These are phyloP conservation scores for Sclerotinia nivalis DNA, from an alignment of 2,329 filamentous ascomycete species.

Conservation along the genomic window DNA sequence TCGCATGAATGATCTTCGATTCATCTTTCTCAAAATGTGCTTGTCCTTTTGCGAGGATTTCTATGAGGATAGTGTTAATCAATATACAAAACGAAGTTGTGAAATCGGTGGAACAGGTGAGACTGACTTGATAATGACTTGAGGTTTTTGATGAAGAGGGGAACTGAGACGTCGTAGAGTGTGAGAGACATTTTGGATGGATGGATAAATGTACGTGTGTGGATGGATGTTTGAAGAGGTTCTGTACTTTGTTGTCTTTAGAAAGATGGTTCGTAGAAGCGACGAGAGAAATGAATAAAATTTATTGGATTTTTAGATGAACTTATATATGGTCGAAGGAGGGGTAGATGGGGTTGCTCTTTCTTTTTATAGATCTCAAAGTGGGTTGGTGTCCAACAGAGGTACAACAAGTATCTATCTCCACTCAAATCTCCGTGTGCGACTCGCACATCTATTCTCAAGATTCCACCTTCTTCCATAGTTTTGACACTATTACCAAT, in stretches of 20 bases:
- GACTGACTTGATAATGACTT: constrained; percentile 14
- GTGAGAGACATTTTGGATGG: constrained; percentile 15
- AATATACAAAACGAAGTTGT: background rate
- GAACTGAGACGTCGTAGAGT: constrained; percentile 14
- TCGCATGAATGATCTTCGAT: constrained; percentile 36
- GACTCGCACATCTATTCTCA: background rate
- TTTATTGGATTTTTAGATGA: background rate
- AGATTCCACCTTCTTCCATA: constrained; percentile 1
- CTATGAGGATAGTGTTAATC: background rate
- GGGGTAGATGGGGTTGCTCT: background rate
- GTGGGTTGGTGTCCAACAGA: background rate
- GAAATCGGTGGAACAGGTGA: background rate
- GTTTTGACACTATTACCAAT: background rate
- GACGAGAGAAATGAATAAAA: background rate
- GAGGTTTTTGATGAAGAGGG: constrained; percentile 11
- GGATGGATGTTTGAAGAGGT: background rate
- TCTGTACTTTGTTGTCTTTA: background rate
- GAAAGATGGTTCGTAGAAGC: background rate
- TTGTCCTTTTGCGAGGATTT: constrained; percentile 7
- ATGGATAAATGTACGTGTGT: background rate
- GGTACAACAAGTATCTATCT: background rate
- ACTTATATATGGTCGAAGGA: background rate
- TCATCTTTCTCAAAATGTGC: constrained; percentile 16
- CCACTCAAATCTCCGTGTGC: background rate
- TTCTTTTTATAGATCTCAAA: background rate